Evolutionary conservation across 1,284 basidiomycete genomes (phyloP), one percentile per base, ranked within the genome.

Genomic region (Sanguinoderma infundibulare): DNA sequence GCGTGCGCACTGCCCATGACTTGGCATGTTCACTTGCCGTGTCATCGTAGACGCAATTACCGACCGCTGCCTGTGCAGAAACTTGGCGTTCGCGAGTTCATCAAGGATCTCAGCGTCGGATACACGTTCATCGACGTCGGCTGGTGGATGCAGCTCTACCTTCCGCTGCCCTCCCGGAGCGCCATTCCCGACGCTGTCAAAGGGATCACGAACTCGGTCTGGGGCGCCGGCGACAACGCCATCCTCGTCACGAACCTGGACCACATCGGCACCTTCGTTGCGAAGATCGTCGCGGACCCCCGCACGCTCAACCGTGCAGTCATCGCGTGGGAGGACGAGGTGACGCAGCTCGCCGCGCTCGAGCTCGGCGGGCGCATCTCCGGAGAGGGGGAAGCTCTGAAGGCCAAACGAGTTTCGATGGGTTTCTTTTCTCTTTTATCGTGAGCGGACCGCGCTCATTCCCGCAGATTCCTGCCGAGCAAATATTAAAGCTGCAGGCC

Each of bases 81-180:
- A 69, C 58, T 66, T 14, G 61, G 40, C 1, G 63, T 71, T 22
- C 62, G 63, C 1, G 54, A 66, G 5, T 66, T 52, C 56, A 24
- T 71, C 46, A 22, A 63, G 38, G 53, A 49, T 0, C 62, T 69
- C 35, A 62, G 64, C 24, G 36, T 69, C 10, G 40, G 51, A 5
- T 68, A 70, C 55, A 71, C 70, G n/a, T 67, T 70, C 56, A 61
- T 71, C n/a, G n/a, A n/a, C n/a, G n/a, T n/a, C n/a, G n/a, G n/a
- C n/a, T n/a, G n/a, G n/a, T 70, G 67, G 69, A 66, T 66, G 64
- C 67, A 71, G 58, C 30, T 64, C n/a, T 15, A 44, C n/a, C 53
- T 71, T 8, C 65, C 70, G 12, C 40, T 46, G 17, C 35, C 53
- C 10, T 22, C 52, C 6, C 53, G 38, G 7, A 57, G 38, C 32